Conservation (phyloP, 306 rosid genomes). For the Styphnolobium japonicum region DNA sequence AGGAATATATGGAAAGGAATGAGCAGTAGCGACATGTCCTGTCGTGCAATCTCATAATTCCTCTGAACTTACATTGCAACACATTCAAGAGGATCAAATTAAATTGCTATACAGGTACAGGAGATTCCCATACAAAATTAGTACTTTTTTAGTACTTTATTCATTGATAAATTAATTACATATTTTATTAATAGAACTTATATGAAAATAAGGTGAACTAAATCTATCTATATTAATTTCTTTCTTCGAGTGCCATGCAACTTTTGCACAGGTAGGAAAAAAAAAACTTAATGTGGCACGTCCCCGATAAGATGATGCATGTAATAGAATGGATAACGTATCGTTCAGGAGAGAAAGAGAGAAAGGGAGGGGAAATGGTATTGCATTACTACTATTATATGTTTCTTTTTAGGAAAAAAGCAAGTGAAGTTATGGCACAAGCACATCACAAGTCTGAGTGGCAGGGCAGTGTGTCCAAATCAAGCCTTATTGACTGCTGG, state of each 20-base stretch:
- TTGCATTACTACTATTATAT: background rate
- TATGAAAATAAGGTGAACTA: too few relatives aligned
- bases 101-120: background rate
- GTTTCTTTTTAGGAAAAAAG: background rate
- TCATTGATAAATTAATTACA: background rate
- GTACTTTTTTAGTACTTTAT: background rate
- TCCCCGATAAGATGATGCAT: background rate
- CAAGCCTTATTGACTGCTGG: background rate
- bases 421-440: background rate
- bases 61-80: background rate
- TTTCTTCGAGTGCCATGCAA: background rate
- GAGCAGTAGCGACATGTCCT: conserved; percentile 22
- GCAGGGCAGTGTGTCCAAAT: conserved; percentile 5
- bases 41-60: conserved; percentile 35
- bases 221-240: too few relatives aligned
- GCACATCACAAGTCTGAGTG: background rate
- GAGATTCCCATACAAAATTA: background rate
- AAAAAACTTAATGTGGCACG: background rate
- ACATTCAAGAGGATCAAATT: conserved; percentile 9
- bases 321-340: background rate
- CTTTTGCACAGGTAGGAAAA: background rate
- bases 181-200: too few relatives aligned
- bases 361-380: background rate
- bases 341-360: background rate
- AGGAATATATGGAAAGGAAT: conserved; percentile 36